Base-by-base conservation (phyloP, 371 early-diverging fungal genomes). In the Ordospora pajunii region DNA sequence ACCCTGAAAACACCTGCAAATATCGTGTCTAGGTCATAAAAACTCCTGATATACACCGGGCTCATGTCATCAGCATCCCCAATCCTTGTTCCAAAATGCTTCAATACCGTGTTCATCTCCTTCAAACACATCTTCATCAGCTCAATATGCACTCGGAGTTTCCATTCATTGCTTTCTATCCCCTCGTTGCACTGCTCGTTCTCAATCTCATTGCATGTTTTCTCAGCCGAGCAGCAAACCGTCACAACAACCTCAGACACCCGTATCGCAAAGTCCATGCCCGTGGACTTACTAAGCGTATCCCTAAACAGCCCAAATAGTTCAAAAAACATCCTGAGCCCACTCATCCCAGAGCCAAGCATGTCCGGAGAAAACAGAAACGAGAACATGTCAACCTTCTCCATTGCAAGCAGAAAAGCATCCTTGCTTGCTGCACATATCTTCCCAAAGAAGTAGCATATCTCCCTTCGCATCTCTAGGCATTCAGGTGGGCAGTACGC, bases 351-450 rank as follows among this genome's bases (percentile, higher is more conserved):
- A 11, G 22, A 32, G 1, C 40, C 21, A 48, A 40, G 25, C 19
- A 64, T 22, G 42, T 73, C 73, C 10, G 58, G 48, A 10, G 46
- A 54, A 49, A 64, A 73, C 21, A 73, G 65, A 64, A 73, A 73
- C 9, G 64, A 32, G 19, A 73, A 43, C 63, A 64, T 51, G 50
- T 64, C 58, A 27, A 64, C 23, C 21, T 73, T 65, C 22, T 73
- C 65, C 9, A 64, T 64, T 37, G 50, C 63, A 12, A 46, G 44
- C 9, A 73, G 19, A 64, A n/a, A 62, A 19, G 63, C 40, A 0
- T 73, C 73, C 32, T 45, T 73, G 42, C 12, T 50, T 11, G 23
- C 65, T 32, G 63, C 9, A 22, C 63, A 54, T 21, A 64, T 48
- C 45, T 64, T 65, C n/a, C 42, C 42, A 46, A 73, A 32, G 44